Base-by-base conservation (phyloP, 306 rosid genomes). In the Trifolium subterraneum region DNA sequence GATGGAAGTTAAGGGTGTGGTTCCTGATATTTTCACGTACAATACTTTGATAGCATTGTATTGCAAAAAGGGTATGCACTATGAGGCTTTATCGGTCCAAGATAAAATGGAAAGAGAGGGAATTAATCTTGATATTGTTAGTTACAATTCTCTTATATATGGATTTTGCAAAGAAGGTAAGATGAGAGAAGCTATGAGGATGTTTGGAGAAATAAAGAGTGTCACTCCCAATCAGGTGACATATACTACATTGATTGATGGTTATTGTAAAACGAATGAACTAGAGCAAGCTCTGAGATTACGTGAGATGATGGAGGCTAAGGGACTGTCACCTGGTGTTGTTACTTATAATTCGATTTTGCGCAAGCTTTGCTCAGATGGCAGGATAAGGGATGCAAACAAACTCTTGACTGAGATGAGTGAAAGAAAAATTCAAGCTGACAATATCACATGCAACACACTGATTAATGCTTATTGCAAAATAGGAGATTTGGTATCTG, bases 381-480 rank as follows among this genome's bases (percentile, higher is more conserved):
- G 97, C 59, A 89, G 88, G 86, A 86, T 93, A 68, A 87, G 90
- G 76, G 96, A 87, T 77, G 94, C 92, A 3, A 91, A 93, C 83
- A 88, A 83, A 75, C 90, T 93, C 44, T 80, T 93, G 87, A 83
- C 23, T 42, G 97, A 88, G 85, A 91, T 89, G 98, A 86, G 84
- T 65, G 94, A 89, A 75, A 84, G 86, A 71, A 88, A 88, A 60
- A 74, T 93, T 71, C 87, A 84, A 65, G 90, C 96, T 11, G 98
- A 93, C 70, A 89, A 81, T 78, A 80, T 91, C 76, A 93, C 98
- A 3, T 93, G 98, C 55, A 91, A 93, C 84, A 93, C 98, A 8
- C 80, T 93, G 83, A 86, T 91, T 45, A 89, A 93, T 90, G 89
- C 97, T 44, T 93, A 93, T 77, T 87, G 89, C 87, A 91, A 93